These are phyloP conservation scores for Podospora bellae-mahoneyi DNA, from an alignment of 495 filamentous ascomycete genomes.

Conservation along the genomic window DNA sequence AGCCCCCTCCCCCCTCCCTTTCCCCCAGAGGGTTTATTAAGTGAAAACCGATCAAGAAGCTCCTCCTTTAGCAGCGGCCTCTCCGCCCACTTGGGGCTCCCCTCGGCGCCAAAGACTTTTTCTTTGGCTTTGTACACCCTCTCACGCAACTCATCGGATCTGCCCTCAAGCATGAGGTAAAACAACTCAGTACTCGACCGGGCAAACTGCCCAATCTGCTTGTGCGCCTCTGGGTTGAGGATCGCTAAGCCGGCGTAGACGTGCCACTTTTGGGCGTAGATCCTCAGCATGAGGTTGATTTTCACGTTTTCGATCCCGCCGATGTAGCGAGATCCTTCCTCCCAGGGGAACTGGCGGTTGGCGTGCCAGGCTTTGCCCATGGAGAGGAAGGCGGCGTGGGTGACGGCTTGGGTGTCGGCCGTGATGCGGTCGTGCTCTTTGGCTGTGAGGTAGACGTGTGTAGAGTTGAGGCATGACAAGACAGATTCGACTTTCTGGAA, in stretches of 20 bases:
- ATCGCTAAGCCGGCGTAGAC: conserved; percentile 97
- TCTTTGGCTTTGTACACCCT: conserved; percentile 74
- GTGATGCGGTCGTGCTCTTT: conserved; percentile 92
- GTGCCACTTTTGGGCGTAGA: conserved; percentile 98
- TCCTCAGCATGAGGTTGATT: conserved; percentile 94
- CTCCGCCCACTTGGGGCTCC: conserved; percentile 47
- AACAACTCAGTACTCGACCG: conserved; percentile 89
- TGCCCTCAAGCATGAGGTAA: conserved; percentile 89
- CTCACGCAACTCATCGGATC: conserved; percentile 71
- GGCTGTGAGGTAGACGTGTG: conserved; percentile 80
- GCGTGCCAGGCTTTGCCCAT: conserved; percentile 98
- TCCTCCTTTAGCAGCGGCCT: conserved; percentile 74
- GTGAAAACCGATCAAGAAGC: conserved; percentile 80
- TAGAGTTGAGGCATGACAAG: conserved; percentile 75
- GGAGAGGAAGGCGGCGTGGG: conserved; percentile 91
- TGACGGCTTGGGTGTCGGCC: conserved; percentile 96
- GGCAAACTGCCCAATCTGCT: conserved; percentile 92
- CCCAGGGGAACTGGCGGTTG: conserved; percentile 93
- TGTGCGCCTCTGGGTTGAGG: conserved; percentile 84
- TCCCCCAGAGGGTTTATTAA: conserved; percentile 39
- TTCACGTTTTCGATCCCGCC: conserved; percentile 99
- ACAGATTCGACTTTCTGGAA: conserved; percentile 75
- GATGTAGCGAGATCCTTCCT: conserved; percentile 75
- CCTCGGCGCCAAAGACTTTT: conserved; percentile 67
- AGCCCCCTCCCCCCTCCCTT: conserved; percentile 52